Base-by-base conservation (phyloP, 306 rosid species). In the Cicer yamashitae region DNA sequence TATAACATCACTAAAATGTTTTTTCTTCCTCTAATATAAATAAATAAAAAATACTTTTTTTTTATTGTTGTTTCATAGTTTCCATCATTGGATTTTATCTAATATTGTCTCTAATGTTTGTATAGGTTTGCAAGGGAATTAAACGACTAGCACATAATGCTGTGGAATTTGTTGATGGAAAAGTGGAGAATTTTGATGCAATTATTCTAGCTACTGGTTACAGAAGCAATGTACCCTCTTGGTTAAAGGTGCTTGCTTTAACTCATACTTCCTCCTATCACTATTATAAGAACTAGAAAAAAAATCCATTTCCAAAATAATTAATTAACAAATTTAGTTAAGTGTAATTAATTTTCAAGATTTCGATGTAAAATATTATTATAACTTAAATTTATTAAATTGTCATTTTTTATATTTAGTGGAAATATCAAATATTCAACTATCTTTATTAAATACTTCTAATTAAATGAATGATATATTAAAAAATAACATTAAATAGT, bases 191-290 rank as follows among this genome's bases (percentile, higher is more conserved):
- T 15, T 89, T 89, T 77, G 94, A 90, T 73, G 94, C 93, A 18
- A 85, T 93, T 80, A 82, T 93, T 69, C 84, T 87, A 20, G 96
- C 96, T 4, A 93, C 98, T 0, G 98, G 98, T 51, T 93, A 90
- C 79, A 90, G 71, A 86, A 93, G 98, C 72, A 90, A 89, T 45
- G 96, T 93, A 20, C 88, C 88, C 80, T 82, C 93, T 71, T 93
- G 98, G 98, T 73, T 93, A 76, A 88, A 89, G 93, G 98, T 91
- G 25, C 25, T 53, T 40, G 15, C 57, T 63, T 76, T 83, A 54
- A 17, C 41, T 63, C 39, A 46, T 30, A 3, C 34, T 30, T 30
- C 34, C 34, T 30, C 34, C 34, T 0, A 30, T 30, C 34, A 30
- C 4, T 30, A 30, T 30, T 3, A 30, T 0, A 30, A 30, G 5